Evolutionary conservation across 257 asterid genomes (phyloP).

Genomic region (Salvia miltiorrhiza): DNA sequence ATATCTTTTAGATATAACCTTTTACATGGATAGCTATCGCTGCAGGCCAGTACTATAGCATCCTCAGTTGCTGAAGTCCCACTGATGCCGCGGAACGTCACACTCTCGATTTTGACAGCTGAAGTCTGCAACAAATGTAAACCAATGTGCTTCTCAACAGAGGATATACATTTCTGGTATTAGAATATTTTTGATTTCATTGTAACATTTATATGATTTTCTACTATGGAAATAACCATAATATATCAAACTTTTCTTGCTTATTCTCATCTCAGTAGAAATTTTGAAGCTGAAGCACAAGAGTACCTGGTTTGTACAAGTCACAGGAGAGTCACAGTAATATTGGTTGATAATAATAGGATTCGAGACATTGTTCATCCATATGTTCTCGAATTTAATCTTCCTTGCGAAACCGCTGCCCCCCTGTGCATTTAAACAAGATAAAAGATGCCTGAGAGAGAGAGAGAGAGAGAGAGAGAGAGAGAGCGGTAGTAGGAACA

Average conservation of each 20-base stretch:
- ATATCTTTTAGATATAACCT: conserved; percentile 49
- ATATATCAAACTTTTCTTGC: too few relatives aligned
- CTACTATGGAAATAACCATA: too few relatives aligned
- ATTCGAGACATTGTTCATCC: conserved; percentile 80
- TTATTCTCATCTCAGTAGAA: too few relatives aligned
- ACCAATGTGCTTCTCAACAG: background rate
- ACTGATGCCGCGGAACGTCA: conserved; percentile 44
- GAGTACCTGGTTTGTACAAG: conserved; percentile 76
- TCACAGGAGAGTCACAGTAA: conserved; percentile 59
- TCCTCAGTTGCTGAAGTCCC: conserved; percentile 75
- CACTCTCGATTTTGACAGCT: conserved; percentile 40
- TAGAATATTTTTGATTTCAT: background rate
- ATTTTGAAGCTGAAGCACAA: background rate
- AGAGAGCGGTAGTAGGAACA: background rate
- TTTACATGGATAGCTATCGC: conserved; percentile 69
- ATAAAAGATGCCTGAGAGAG: background rate
- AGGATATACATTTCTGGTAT: too few relatives aligned
- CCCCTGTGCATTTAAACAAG: conserved; percentile 46
- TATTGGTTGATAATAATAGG: conserved; percentile 85
- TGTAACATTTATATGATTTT: background rate
- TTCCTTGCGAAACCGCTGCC: conserved; percentile 75
- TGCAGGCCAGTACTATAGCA: conserved; percentile 58
- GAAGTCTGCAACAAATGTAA: conserved; percentile 49
- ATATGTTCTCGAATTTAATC: conserved; percentile 52
- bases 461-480: background rate